phyloP scores from a whole-genome alignment of 768 basidiomycete species.

The Lactarius indigo region DNA sequence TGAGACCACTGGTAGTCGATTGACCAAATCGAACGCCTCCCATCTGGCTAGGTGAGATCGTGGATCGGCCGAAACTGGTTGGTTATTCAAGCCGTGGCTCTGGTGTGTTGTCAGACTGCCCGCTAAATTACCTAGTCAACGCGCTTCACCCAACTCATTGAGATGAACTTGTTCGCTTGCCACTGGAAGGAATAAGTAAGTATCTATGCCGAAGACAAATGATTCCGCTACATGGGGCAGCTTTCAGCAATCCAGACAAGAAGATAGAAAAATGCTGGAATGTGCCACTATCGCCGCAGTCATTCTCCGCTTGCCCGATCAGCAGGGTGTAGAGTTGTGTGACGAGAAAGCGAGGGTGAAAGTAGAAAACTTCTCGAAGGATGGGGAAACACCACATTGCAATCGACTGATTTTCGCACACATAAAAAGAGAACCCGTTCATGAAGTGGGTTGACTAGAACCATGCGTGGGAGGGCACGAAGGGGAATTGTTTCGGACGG shows the following conservation, averaged over 20 bases:
- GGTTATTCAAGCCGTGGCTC: not conserved
- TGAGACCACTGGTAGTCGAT: not conserved
- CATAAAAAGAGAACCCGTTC: not conserved
- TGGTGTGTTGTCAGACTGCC: not conserved
- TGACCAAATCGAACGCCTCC: not conserved
- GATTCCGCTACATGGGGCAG: not conserved
- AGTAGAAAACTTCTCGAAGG: conserved; percentile 7
- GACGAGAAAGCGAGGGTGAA: not conserved
- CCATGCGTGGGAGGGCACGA: conserved; percentile 11
- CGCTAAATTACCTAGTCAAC: not conserved
- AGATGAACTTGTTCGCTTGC: not conserved
- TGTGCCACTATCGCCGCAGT: not conserved
- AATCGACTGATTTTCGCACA: conserved; percentile 1
- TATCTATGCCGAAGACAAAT: not conserved
- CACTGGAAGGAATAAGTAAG: not conserved
- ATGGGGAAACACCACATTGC: conserved; percentile 8
- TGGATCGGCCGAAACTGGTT: not conserved
- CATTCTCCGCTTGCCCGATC: not conserved
- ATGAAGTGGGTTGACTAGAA: not conserved
- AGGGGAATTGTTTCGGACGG: conserved; percentile 7
- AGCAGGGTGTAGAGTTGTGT: not conserved
- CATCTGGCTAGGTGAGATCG: not conserved
- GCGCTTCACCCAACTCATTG: not conserved
- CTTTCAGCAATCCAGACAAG: not conserved
- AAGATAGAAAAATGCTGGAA: too few relatives aligned